Base-by-base conservation (phyloP, 257 asterid genomes). In the Sherardia arvensis region DNA sequence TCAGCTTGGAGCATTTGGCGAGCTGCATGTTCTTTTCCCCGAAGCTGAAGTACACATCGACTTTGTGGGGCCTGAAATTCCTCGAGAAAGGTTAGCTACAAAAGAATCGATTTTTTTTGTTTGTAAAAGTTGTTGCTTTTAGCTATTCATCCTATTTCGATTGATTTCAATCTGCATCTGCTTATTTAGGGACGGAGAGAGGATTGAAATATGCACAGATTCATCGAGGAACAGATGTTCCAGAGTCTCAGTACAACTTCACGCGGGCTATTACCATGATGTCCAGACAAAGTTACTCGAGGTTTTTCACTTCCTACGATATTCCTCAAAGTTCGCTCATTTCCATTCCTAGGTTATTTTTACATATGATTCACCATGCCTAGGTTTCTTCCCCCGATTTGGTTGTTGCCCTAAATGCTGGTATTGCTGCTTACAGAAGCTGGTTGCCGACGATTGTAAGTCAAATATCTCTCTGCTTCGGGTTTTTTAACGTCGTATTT, bases 381-480 rank as follows among this genome's bases (percentile, higher is more conserved):
- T 74, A 91, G 96, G 83, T 72, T 62, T 80, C 84, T 29, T 48
- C 53, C 51, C 99, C 99, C 54, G 73, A 78, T 77, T 62, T 92
- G 71, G 67, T 92, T 73, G 53, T 92, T 36, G 95, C 96, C 38
- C 93, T 86, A 51, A 87, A 92, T 81, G 99, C 97, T 59, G 99
- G 99, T 66, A 45, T 92, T 48, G 97, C 96, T 67, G 99, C 97
- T 65, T 92, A 89, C 76, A 69, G 40, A 53, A 85, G 95, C 86
- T 92, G 99, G 99, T 68, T 87, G 63, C 99, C 89, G 11, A 89
- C 99, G 22, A 69, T 92, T 71, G 99, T 91, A 67, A 82, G 94
- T 80, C 40, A 26, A 20, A 12, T 11, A 28, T 23, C 22, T 38
- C 14, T 18, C 38, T 17, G 8, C n/a, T n/a, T n/a, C n/a, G n/a